Evolutionary conservation across 345 rosid genomes (phyloP).

Genomic region (Mercurialis annua): DNA sequence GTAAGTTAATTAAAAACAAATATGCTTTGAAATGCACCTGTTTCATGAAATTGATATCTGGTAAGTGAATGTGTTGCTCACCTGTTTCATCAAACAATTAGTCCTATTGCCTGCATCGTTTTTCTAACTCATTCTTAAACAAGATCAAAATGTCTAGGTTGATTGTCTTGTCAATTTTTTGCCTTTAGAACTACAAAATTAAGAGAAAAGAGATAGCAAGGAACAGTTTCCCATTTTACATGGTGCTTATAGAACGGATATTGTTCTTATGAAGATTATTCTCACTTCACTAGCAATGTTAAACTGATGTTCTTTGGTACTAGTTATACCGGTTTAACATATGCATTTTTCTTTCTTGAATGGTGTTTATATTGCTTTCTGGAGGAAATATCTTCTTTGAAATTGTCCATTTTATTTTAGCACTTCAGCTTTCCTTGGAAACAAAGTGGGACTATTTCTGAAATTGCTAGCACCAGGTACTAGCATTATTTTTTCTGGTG

Average conservation of each 20-base stretch:
- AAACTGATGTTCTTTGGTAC: background rate
- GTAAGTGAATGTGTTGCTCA: background rate
- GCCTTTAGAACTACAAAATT: constrained; percentile 6
- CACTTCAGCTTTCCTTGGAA: background rate
- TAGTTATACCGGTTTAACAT: background rate
- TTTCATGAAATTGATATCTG: background rate
- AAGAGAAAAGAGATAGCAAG: background rate
- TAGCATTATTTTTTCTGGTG: background rate
- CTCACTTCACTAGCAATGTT: background rate
- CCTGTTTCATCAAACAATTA: background rate
- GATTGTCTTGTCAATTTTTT: background rate
- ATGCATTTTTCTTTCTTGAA: background rate
- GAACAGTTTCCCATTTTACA: background rate
- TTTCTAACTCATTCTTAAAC: background rate
- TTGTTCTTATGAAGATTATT: background rate
- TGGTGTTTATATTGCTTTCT: background rate
- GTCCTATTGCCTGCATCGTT: too few species aligned
- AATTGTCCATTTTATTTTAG: too few species aligned
- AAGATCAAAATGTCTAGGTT: background rate
- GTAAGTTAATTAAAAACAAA: background rate
- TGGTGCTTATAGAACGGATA: too few species aligned
- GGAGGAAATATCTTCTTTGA: background rate
- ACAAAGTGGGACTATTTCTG: background rate
- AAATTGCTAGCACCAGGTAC: too few species aligned
- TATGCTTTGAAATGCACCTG: background rate